phyloP scores from a whole-genome alignment of 495 filamentous ascomycete species.

The Penicillium parvum region DNA sequence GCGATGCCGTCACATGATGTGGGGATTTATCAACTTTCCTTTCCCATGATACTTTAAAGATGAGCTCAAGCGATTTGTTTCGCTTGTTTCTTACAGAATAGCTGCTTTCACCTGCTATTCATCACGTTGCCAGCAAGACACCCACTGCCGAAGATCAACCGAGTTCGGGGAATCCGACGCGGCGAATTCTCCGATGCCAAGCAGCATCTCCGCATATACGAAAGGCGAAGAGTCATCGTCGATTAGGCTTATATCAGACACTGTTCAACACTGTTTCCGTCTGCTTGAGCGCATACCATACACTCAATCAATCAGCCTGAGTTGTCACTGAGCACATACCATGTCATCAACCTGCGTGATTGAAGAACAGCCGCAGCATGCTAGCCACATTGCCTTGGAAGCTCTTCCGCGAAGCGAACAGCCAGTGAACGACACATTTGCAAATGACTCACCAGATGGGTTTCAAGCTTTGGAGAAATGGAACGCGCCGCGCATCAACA shows the following conservation, averaged over 20 bases:
- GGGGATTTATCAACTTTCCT: too few relatives aligned
- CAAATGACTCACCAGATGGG: not conserved
- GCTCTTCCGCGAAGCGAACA: slow-evolving; percentile 10
- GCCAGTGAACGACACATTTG: not conserved
- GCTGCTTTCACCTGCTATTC: too few relatives aligned
- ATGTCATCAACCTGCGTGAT: slow-evolving; percentile 15
- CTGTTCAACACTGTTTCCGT: not conserved
- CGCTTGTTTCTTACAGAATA: not conserved
- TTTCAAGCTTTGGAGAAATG: slow-evolving; percentile 43
- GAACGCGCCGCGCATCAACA: slow-evolving; percentile 66
- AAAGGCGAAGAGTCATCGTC: not conserved
- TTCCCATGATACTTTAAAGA: too few relatives aligned
- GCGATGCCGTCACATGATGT: too few relatives aligned
- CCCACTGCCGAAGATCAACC: slow-evolving; percentile 1
- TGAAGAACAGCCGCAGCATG: slow-evolving; percentile 9
- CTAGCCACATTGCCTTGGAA: slow-evolving; percentile 18
- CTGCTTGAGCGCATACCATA: too few relatives aligned
- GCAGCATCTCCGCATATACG: slow-evolving; percentile 6
- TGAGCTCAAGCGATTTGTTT: not conserved
- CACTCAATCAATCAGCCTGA: too few relatives aligned
- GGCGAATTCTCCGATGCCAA: slow-evolving; percentile 8
- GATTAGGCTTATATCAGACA: not conserved
- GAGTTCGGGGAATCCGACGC: not conserved
- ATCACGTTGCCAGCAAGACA: too few relatives aligned
- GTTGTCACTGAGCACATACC: not conserved